A percentile compares a stretch with the other conserved stretches of the same genome.
phyloP scores from a whole-genome alignment of 2,329 filamentous ascomycete genomes.

The Huntiella decipiens region DNA sequence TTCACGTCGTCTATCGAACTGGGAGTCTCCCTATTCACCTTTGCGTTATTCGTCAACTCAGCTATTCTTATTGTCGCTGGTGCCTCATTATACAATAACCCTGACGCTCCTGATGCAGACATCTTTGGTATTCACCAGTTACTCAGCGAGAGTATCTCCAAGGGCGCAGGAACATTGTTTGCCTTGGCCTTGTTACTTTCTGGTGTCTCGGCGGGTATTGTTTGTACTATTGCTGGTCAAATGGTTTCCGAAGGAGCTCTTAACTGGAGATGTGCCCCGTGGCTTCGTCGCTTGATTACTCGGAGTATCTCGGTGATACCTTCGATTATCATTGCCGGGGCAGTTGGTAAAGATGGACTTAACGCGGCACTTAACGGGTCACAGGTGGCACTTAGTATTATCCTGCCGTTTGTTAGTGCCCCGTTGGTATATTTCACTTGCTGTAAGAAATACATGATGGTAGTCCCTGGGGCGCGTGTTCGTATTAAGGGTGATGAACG shows the following conservation, averaged over 20 bases:
- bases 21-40: slow-evolving; percentile 55
- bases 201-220: slow-evolving; percentile 63
- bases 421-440: slow-evolving; percentile 77
- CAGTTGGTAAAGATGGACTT: slow-evolving; percentile 53
- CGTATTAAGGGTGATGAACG: slow-evolving; percentile 16
- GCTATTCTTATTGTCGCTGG: slow-evolving; percentile 69
- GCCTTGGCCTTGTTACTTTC: slow-evolving; percentile 64
- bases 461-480: slow-evolving; percentile 26
- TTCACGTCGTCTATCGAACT: slow-evolving; percentile 57
- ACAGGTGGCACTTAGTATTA: slow-evolving; percentile 61
- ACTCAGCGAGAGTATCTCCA: slow-evolving; percentile 47
- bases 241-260: slow-evolving; percentile 76
- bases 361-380: slow-evolving; percentile 53
- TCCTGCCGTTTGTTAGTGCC: slow-evolving; percentile 65
- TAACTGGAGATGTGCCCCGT: slow-evolving; percentile 54
- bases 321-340: slow-evolving; percentile 64
- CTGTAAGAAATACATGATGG: slow-evolving; percentile 61
- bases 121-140: slow-evolving; percentile 69
- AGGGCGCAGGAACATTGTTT: slow-evolving; percentile 66
- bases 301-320: slow-evolving; percentile 65
- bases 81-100: slow-evolving; percentile 47
- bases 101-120: slow-evolving; percentile 46
- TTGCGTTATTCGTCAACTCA: slow-evolving; percentile 70
- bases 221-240: slow-evolving; percentile 77
- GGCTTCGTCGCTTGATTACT: slow-evolving; percentile 61